Base-by-base conservation (phyloP, 306 rosid genomes). In the Glycine tomentella region DNA sequence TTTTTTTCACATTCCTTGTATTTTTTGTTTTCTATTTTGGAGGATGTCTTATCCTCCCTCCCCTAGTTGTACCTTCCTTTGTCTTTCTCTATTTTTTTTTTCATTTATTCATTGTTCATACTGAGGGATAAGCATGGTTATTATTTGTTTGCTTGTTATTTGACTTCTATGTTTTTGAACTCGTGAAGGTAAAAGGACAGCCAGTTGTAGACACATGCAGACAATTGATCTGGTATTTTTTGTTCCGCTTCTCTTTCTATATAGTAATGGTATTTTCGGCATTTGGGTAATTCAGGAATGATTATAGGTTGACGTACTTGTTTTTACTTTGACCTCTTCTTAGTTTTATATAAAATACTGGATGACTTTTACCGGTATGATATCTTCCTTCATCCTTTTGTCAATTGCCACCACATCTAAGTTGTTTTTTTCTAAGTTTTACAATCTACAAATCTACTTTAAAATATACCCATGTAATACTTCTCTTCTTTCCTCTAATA, bases 141-240 rank as follows among this genome's bases (percentile, higher is more conserved):
- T 62, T 62, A 2, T 33, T 62, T 61, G n/a, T 34, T 34, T 40
- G 44, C 5, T 61, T 62, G 68, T 65, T 72, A 58, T 42, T 52
- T 77, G 55, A 61, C 56, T 34, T 50, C 51, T 69, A 55, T 55
- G 58, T 84, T 70, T 16, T 73, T 57, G 48, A 82, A 75, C 70
- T 16, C 44, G 1, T 90, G 88, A 87, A 94, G 98, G 97, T 94
- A 75, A 94, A 94, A 81, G 91, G 97, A 50, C 97, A 92, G 76
- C 98, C 98, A 13, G 84, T 92, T 55, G 87, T 88, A 52, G 97
- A 94, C 86, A 77, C 68, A 59, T 57, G 48, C 70, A 87, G 92
- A 69, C 93, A 87, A 72, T 81, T 94, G 88, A 90, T 94, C 85
- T 94, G 90, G 90, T 87, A 84, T 64, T 13, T 58, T 10, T 68